Evolutionary conservation across 1,284 basidiomycete genomes (phyloP), one percentile per base, ranked within the genome.

Genomic region (Puccinia triticina): DNA sequence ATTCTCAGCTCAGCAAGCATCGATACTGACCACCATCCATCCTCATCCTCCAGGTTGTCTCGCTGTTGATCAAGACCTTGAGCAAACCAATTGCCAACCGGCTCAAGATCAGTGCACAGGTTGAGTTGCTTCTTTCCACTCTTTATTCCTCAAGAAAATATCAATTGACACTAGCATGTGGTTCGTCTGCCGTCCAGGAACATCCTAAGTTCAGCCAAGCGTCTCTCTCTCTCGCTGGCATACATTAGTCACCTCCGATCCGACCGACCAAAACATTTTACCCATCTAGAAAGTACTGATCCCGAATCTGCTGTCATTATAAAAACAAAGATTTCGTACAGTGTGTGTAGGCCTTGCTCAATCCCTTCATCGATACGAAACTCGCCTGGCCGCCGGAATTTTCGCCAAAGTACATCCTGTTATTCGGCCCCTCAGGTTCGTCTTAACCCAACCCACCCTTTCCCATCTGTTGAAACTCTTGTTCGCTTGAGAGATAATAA

Each of bases 291-390:
- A 4, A 21, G n/a, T 61, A 11, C 0, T 32, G 0, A 46, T 71
- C 48, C 64, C 64, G 34, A 32, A 11, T 26, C 32, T 26, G 40
- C 12, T 12, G 18, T 40, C 43, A 43, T 34, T 14, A 43, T 26
- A 10, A 71, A 32, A 34, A 29, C 14, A 26, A 34, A 61, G 76
- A 50, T 79, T 79, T 32, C 77, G 64, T 32, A 69, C 43, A 3
- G 50, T 79, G 16, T 79, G 77, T 50, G 77, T 79, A 16, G 77
- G 66, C 32, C 37, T 79, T 23, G 77, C 77, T 23, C 77, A 79
- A 71, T 79, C 77, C 7, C 50, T 79, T 12, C 77, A 79, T 55
- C 77, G 77, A 23, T 79, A 79, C 66, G 77, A 79, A 59, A 79
- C 66, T 55, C 57, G 77, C 14, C 26, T 79, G 34, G 66, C 77